These are phyloP conservation scores for Nymphaea colorata DNA, from an alignment of 164 flowering plant species.

Conservation along the genomic window DNA sequence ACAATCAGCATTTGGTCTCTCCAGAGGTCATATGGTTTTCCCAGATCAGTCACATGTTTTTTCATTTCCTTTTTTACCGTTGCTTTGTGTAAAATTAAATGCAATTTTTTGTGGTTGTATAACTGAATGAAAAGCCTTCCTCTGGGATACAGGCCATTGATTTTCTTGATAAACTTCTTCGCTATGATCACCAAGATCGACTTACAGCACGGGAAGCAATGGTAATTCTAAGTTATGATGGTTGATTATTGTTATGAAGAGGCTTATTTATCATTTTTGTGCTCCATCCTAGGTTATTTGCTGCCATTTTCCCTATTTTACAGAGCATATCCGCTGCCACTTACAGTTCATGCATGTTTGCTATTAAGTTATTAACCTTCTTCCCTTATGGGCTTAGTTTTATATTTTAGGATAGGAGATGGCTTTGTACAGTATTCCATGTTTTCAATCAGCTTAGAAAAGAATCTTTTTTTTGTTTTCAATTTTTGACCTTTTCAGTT, in stretches of 20 bases:
- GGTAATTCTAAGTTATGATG: constrained; percentile 24
- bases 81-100: neutral
- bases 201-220: constrained; percentile 83
- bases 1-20: constrained; percentile 69
- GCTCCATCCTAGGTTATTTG: neutral
- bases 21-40: constrained; percentile 40
- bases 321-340: neutral
- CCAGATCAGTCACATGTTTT: neutral
- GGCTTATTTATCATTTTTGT: neutral
- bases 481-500: too few relatives aligned
- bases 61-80: neutral
- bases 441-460: too few relatives aligned
- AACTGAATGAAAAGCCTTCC: neutral
- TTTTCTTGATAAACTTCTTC: constrained; percentile 88
- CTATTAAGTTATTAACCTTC: neutral
- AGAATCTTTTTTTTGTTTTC: too few relatives aligned
- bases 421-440: too few relatives aligned
- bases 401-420: too few relatives aligned
- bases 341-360: neutral
- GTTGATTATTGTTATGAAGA: neutral
- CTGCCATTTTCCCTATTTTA: neutral
- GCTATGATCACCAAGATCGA: constrained; percentile 86
- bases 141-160: constrained; percentile 56
- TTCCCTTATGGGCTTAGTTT: too few relatives aligned
- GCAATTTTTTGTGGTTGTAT: neutral